Percentiles rank a stretch among this genome's conserved stretches.
Conservation (phyloP, 345 rosid species). For the Moringa oleifera region DNA sequence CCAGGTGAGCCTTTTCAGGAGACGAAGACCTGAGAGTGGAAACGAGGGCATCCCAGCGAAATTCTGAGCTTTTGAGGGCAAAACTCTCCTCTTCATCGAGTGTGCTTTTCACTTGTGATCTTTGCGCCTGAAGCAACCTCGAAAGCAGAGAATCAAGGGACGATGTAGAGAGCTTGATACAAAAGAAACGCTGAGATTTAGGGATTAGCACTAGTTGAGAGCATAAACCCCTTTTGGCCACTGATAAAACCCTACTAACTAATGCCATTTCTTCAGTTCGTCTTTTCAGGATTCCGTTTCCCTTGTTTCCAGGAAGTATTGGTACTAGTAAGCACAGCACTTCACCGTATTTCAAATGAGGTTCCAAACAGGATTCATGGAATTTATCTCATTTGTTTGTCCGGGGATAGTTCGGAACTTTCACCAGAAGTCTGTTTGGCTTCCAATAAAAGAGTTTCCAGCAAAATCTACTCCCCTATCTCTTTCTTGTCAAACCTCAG, state of each 20-base stretch:
- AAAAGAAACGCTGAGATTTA: conserved; percentile 6
- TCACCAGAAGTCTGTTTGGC: too few species aligned
- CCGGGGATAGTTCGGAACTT: too few species aligned
- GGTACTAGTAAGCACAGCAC: too few species aligned
- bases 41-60: conserved; percentile 24
- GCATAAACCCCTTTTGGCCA: background rate
- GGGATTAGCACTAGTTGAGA: background rate
- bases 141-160: conserved; percentile 16
- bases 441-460: too few species aligned
- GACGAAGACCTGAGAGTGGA: conserved; percentile 24
- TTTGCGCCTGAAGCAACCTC: conserved; percentile 18
- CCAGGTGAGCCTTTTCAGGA: conserved; percentile 26
- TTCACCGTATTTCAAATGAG: too few species aligned
- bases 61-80: conserved; percentile 8
- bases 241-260: conserved; percentile 9
- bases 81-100: conserved; percentile 18
- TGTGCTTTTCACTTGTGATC: conserved; percentile 16
- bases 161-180: background rate
- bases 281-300: too few species aligned
- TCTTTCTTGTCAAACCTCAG: too few species aligned
- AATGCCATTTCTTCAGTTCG: conserved; percentile 6
- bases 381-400: too few species aligned
- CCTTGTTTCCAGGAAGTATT: too few species aligned
- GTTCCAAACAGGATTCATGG: too few species aligned
- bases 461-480: too few species aligned